Evolutionary conservation across 1,139 yeast genomes (phyloP), one percentile per base, ranked within the genome.

Genomic region (Wickerhamomyces sp.): DNA sequence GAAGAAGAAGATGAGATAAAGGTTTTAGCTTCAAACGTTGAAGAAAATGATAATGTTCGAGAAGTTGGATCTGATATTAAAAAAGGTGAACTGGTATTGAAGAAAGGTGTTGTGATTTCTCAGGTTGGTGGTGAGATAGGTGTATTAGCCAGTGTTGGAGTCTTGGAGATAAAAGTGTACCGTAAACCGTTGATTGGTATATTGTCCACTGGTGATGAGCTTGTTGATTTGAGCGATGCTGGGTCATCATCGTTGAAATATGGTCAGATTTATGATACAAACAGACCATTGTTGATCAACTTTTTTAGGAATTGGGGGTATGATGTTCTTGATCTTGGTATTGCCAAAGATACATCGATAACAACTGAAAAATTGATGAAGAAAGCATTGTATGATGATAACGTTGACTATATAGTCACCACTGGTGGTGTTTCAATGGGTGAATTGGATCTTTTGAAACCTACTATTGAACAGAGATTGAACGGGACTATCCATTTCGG

Each of bases 351-450:
- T 48, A 52, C 53, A 3, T 47, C 62, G 7, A 54, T 43, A 1
- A 47, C 53, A 0, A 56, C 74, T 6, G 59, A 50, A n/a, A 36
- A 36, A 1, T 49, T 44, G 4, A 48, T 73, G 15, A 37, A 40
- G 4, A 45, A 49, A 1, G 68, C 72, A 0, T 54, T 70, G 10
- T 45, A 48, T 6, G 38, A 48, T 2, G 41, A 54, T 3, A 52
- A 53, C 10, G 59, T 69, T 15, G 79, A 75, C 47, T 67, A 69
- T 36, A 51, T 75, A 31, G 63, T 75, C 37, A 73, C 80, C 2
- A 69, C 77, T 1, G 80, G 80, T 2, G 80, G 80, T 13, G 80
- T 75, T 3, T 75, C 80, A 1, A 75, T 75, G 80, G 80, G 80
- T 2, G 80, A 75, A 52, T 49, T 67, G 36, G 80, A 75, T 50